Base-by-base conservation (phyloP, 1,284 basidiomycete species). In the Trichosporon ovoides region DNA sequence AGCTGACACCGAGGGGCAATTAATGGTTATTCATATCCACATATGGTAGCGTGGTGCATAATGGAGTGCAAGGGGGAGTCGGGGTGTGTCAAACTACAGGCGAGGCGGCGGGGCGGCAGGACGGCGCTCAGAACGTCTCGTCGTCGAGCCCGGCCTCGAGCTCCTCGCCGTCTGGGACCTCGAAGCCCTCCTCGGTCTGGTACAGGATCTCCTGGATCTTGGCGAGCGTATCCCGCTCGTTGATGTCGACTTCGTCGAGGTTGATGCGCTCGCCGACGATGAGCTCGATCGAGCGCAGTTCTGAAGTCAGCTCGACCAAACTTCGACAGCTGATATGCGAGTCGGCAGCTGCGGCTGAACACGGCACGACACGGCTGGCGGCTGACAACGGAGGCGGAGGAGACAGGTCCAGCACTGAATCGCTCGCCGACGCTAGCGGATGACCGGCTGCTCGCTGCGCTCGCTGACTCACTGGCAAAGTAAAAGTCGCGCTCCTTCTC, bases 401-500 rank as follows among this genome's bases (percentile, higher is more conserved):
- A 3, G 20, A 46, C 20, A 22, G n/a, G n/a, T n/a, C 40, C 28
- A 7, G 12, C n/a, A 3, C 16, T 31, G 28, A 9, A 13, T 12
- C 48, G 33, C 28, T 33, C 16, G 3, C 48, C 19, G 36, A 11
- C 13, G 14, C 36, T 16, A 5, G 36, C 36, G 13, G 36, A 11
- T 14, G 13, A 16, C 4, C 20, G 20, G 14, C 46, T n/a, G 13
- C 22, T 28, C 43, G 43, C 43, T n/a, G 11, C 37, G 22, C 19
- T 35, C 34, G 34, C 34, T 35, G 38, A 70, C 83, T 89, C 90
- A 85, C 98, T 98, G 69, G 88, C 87, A 79, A 98, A 98, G 80
- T 98, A 98, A 77, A 98, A 98, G 77, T 98, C 94, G 43, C 94
- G 81, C 80, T 98, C 93, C 79, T 92, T 95, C 81, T 94, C 89